Evolutionary conservation across 345 rosid genomes (phyloP).

Genomic region (Boechera retrofracta): DNA sequence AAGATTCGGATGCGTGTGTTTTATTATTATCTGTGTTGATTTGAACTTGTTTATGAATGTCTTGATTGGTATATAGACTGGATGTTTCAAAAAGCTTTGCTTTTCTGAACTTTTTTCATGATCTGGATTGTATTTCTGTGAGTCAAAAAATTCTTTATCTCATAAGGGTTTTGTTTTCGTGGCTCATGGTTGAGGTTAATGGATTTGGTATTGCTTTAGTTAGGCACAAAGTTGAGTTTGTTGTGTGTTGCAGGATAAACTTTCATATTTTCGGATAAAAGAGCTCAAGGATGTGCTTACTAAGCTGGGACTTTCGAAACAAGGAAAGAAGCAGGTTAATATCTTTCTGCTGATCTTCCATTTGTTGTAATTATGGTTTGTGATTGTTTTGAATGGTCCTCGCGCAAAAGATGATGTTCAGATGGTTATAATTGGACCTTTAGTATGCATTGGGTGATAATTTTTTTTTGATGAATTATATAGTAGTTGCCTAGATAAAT

Average conservation of each 20-base stretch:
- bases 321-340: slow-evolving; percentile 93
- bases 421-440: slow-evolving; percentile 23
- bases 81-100: slow-evolving; percentile 2
- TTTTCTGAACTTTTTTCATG: background rate
- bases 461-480: background rate
- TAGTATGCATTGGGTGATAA: slow-evolving; percentile 3
- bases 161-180: background rate
- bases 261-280: slow-evolving; percentile 84
- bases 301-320: slow-evolving; percentile 89
- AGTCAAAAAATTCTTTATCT: background rate
- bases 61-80: background rate
- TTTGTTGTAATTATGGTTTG: slow-evolving; percentile 3
- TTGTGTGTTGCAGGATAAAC: slow-evolving; percentile 65
- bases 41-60: slow-evolving; percentile 19
- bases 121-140: slow-evolving; percentile 7
- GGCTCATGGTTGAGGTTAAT: slow-evolving; percentile 11
- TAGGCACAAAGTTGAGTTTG: slow-evolving; percentile 11
- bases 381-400: slow-evolving; percentile 4
- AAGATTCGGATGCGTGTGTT: background rate
- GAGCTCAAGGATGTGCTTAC: slow-evolving; percentile 98
- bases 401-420: background rate
- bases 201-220: slow-evolving; percentile 10
- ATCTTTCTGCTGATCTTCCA: slow-evolving; percentile 8
- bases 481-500: slow-evolving; percentile 2
- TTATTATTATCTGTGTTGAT: slow-evolving; percentile 3